These are phyloP conservation scores for Aspergillus sp. DNA, from an alignment of 2,329 filamentous ascomycete species.

Conservation along the genomic window DNA sequence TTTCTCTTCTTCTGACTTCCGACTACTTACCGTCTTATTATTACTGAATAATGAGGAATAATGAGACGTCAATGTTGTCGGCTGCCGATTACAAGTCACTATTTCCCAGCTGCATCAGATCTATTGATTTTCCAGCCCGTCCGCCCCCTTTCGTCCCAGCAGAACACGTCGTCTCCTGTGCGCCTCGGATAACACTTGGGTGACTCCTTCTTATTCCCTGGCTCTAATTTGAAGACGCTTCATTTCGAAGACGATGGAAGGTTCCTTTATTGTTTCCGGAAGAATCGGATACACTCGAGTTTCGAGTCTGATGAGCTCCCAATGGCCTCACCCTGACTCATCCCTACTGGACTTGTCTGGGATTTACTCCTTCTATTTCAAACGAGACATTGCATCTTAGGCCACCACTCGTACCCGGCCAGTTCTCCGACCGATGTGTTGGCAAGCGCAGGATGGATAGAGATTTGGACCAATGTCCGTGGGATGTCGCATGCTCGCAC, in stretches of 20 bases:
- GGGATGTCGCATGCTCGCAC: background rate
- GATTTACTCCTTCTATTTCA: too few species aligned
- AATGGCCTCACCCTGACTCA: too few species aligned
- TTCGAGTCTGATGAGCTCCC: background rate
- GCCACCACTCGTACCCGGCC: background rate
- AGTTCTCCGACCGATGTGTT: background rate
- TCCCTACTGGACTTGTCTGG: background rate
- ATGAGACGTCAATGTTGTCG: background rate
- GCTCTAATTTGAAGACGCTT: too few species aligned
- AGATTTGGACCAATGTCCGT: background rate
- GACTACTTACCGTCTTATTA: background rate
- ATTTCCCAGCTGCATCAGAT: background rate
- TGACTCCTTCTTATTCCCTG: background rate
- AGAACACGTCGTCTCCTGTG: background rate
- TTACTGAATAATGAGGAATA: background rate
- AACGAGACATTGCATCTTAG: too few species aligned
- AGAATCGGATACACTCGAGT: background rate
- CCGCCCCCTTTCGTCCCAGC: background rate
- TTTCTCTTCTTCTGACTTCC: background rate
- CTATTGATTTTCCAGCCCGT: background rate
- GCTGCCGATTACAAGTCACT: background rate
- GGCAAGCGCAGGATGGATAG: background rate
- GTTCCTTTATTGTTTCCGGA: background rate
- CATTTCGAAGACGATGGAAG: too few species aligned
- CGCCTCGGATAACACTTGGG: background rate